Percentiles rank a stretch among this genome's conserved stretches.
phyloP scores from a whole-genome alignment of 345 rosid genomes.

The Xanthoceras sorbifolium region DNA sequence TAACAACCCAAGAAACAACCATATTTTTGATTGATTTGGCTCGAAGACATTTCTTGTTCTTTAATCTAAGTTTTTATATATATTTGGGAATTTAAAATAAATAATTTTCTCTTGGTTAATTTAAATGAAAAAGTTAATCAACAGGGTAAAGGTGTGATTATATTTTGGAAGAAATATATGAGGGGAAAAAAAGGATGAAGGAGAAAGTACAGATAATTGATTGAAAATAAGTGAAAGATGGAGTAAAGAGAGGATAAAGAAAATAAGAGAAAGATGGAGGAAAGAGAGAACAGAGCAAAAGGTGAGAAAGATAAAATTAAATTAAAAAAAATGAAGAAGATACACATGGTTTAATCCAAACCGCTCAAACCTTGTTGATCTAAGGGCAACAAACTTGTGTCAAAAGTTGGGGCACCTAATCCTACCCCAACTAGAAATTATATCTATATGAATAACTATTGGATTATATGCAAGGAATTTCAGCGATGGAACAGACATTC shows the following conservation, averaged over 20 bases:
- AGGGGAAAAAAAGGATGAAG: not conserved
- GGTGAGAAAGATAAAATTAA: no score
- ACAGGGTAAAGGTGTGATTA: not conserved
- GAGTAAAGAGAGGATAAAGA: not conserved
- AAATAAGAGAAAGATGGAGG: no score
- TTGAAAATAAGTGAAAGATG: not conserved
- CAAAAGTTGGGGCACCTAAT: not conserved
- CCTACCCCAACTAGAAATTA: not conserved
- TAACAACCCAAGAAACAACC: no score
- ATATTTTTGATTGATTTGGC: no score
- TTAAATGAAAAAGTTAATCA: no score
- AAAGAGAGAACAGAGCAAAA: no score
- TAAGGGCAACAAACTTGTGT: not conserved
- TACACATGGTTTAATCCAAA: not conserved
- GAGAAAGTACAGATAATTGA: not conserved
- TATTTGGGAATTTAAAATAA: no score
- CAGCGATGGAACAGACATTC: not conserved
- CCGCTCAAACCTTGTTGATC: not conserved
- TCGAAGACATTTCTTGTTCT: no score
- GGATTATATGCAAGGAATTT: not conserved
- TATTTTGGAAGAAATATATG: not conserved
- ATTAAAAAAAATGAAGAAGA: not conserved
- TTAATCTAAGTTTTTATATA: no score
- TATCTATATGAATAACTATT: not conserved
- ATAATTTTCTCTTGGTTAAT: no score